Base-by-base conservation (phyloP, 768 basidiomycete species). In the Lentinula lateritia region DNA sequence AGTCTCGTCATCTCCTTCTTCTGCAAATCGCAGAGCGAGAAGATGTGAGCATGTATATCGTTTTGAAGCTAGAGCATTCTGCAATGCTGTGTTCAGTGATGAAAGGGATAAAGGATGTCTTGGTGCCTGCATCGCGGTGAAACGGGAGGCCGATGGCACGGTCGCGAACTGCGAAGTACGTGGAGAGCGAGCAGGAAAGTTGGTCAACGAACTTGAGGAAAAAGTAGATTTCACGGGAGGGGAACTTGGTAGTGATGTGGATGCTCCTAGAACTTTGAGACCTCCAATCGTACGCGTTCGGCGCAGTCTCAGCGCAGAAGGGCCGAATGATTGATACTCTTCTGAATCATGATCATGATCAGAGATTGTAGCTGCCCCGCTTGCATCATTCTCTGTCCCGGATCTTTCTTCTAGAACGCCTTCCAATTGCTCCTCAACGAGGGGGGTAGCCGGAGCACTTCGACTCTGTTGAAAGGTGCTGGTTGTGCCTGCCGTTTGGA, bases 31-130 rank as follows among this genome's bases (percentile, higher is more conserved):
- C 53, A 94, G 71, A 4, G 92, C 92, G 2, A 94, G 78, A 3
- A 94, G 77, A 69, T 94, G 90, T 2, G 92, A 82, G 61, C 88
- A 90, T 0, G 91, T 82, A 67, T 90, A 92, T 13, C 92, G 83
- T 64, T 87, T 90, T 16, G 90, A 83, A 3, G 85, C 79, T 13
- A 92, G 64, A 0, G 90, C 86, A n/a, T 78, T 79, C 60, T 89
- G 85, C 4, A 93, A 73, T 2, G 85, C 78, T 16, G 80, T 76
- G 38, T 81, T 79, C 9, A 93, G 73, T 0, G 89, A 81, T 15
- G 85, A 83, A 5, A 88, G 75, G 5, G 88, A 90, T 1, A 90
- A 73, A 0, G 88, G 87, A 68, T 91, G 88, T 9, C 88, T 80
- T 9, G 83, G 74, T 2, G 78, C 69, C 58, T 86, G 84, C 57